These are phyloP conservation scores for Fraxinus greggii DNA, from an alignment of 305 asterid species.

Conservation along the genomic window DNA sequence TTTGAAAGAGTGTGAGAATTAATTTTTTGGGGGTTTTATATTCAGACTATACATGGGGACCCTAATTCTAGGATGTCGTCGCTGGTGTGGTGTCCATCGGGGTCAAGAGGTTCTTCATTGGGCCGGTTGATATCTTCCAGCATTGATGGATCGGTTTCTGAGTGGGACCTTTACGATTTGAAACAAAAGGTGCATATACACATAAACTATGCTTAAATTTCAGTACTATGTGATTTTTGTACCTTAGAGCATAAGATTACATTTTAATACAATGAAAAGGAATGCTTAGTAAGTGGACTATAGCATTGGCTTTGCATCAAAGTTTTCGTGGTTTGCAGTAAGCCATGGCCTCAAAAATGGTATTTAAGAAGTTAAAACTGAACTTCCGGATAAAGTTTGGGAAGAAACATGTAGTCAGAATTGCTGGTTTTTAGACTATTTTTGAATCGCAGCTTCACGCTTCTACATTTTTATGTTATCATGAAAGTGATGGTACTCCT, in stretches of 20 bases:
- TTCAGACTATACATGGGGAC: conserved; percentile 85
- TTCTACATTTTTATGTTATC: neutral
- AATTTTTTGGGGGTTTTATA: conserved; percentile 13
- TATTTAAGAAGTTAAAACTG: neutral
- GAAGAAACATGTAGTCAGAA: neutral
- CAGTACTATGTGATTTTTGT: neutral
- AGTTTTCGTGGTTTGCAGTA: neutral
- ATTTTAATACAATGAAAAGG: neutral
- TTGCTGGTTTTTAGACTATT: neutral
- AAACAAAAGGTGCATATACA: conserved; percentile 60
- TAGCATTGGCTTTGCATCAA: neutral
- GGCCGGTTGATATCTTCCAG: conserved; percentile 77
- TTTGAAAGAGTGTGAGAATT: neutral
- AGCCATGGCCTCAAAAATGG: neutral
- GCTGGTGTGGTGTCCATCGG: conserved; percentile 85
- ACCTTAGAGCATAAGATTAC: neutral
- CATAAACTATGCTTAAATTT: neutral
- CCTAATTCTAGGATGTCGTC: conserved; percentile 79
- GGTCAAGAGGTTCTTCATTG: conserved; percentile 42
- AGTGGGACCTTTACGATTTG: conserved; percentile 84
- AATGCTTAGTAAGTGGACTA: neutral
- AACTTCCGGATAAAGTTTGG: neutral
- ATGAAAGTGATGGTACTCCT: neutral
- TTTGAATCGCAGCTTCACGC: neutral
- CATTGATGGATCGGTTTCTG: conserved; percentile 87